phyloP scores from a whole-genome alignment of 345 rosid genomes.

The Camelina neglecta region DNA sequence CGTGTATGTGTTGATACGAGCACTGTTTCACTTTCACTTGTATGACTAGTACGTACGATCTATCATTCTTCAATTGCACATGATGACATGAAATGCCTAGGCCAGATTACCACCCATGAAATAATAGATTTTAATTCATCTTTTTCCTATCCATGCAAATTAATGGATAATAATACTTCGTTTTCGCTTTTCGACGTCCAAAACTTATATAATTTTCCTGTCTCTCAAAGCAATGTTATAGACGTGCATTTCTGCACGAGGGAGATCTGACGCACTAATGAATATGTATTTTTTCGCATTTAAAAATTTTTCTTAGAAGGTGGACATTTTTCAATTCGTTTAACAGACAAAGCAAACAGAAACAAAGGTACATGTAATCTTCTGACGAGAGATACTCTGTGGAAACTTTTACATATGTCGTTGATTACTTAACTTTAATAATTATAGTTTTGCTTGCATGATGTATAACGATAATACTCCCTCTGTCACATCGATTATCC shows the following conservation, averaged over 20 bases:
- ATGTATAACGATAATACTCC: not conserved
- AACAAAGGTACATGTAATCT: constrained; percentile 32
- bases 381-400: constrained; percentile 26
- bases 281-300: not conserved
- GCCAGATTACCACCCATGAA: too few relatives aligned
- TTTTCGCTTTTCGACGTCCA: too few relatives aligned
- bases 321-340: constrained; percentile 19
- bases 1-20: too few relatives aligned
- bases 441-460: constrained; percentile 23
- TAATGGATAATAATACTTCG: too few relatives aligned
- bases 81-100: too few relatives aligned
- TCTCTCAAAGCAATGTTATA: not conserved
- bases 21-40: too few relatives aligned
- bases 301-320: not conserved
- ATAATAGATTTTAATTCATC: too few relatives aligned
- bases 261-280: not conserved
- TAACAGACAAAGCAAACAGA: constrained; percentile 23
- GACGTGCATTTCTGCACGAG: constrained; percentile 18
- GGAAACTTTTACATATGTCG: constrained; percentile 26
- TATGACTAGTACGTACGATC: too few relatives aligned
- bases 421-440: constrained; percentile 28
- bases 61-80: too few relatives aligned
- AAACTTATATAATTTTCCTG: too few relatives aligned
- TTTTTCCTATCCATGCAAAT: too few relatives aligned
- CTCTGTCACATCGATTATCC: too few relatives aligned